Evolutionary conservation across 208 protist species (phyloP), one percentile per base, ranked within the genome.

Genomic region (Polymyxa betae): DNA sequence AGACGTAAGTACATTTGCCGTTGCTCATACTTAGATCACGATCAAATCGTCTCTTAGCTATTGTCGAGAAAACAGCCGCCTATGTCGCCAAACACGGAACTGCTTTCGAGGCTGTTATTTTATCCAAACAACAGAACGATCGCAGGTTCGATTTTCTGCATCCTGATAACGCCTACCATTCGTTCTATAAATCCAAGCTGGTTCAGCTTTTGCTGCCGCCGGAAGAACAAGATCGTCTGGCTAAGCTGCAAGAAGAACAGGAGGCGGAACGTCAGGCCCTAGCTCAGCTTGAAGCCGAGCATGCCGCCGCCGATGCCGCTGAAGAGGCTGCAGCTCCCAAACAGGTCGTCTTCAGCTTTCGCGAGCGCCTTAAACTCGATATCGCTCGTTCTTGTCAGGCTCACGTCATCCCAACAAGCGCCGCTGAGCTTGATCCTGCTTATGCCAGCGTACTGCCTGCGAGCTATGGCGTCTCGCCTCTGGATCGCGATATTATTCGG

Each of bases 121-220:
- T 82, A n/a, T 82, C 72, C 35, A 82, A 82, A 43, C 72, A 82
- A n/a, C 72, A 82, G 72, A 82, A 82, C 40, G 72, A 82, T 43
- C 5, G 72, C 10, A 82, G 72, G n/a, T 82, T 82, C 72, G 72
- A 82, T 35, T 82, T 82, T n/a, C 72, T 82, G 5, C 72, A 82
- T 35, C 72, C 72, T 43, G 72, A 82, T 35, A 82, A 82, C n/a
- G 35, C 72, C 35, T 82, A 82, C 72, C 72, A 82, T 43, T 35
- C 72, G n/a, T 82, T 38, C n/a, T 82, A 82, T 43, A 82, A 82
- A n/a, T 82, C 72, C 35, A 82, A 82, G n/a, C n/a, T 82, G 12
- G 72, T 82, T 12, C 72, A 82, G n/a, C 72, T 82, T 43, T n/a
- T 82, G 72, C 40, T 82, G 5, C 72, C 72, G 12, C 35, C n/a